A percentile compares a stretch with the other conserved stretches of the same genome.
These are phyloP conservation scores for Nyctanthes arbortristis DNA, from an alignment of 257 asterid genomes.

Conservation along the genomic window DNA sequence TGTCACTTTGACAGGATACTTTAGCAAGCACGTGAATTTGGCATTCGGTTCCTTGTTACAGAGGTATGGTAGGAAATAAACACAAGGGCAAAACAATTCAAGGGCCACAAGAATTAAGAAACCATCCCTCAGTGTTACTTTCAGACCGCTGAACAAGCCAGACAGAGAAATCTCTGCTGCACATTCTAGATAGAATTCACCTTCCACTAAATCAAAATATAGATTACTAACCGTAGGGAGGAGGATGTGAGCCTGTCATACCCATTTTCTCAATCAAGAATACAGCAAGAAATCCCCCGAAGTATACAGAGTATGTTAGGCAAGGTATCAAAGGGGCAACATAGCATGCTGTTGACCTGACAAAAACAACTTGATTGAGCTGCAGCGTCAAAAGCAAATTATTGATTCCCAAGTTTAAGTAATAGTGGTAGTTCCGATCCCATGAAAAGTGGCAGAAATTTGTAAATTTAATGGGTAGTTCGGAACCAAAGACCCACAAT, in stretches of 20 bases:
- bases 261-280: slow-evolving; percentile 99
- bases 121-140: not conserved
- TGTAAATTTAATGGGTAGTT: too few species aligned
- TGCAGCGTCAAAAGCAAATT: slow-evolving; percentile 16
- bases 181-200: not conserved
- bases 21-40: slow-evolving; percentile 6
- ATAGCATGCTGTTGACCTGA: slow-evolving; percentile 82
- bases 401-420: slow-evolving; percentile 10
- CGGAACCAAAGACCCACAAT: too few species aligned
- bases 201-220: slow-evolving; percentile 12
- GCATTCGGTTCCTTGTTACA: slow-evolving; percentile 1
- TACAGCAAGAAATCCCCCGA: slow-evolving; percentile 81
- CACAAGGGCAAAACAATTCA: not conserved
- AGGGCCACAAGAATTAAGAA: slow-evolving; percentile 3
- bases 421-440: too few species aligned
- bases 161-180: slow-evolving; percentile 19
- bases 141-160: slow-evolving; percentile 11
- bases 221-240: slow-evolving; percentile 81
- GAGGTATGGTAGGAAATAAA: not conserved
- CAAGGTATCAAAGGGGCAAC: slow-evolving; percentile 79
- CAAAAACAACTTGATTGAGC: slow-evolving; percentile 36
- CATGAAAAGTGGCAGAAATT: too few species aligned
- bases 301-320: slow-evolving; percentile 70
- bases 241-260: slow-evolving; percentile 89
- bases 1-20: not conserved